Evolutionary conservation across 2,329 filamentous ascomycete species (phyloP), one percentile per base, ranked within the genome.

Genomic region (Exutisphaerella laricina): DNA sequence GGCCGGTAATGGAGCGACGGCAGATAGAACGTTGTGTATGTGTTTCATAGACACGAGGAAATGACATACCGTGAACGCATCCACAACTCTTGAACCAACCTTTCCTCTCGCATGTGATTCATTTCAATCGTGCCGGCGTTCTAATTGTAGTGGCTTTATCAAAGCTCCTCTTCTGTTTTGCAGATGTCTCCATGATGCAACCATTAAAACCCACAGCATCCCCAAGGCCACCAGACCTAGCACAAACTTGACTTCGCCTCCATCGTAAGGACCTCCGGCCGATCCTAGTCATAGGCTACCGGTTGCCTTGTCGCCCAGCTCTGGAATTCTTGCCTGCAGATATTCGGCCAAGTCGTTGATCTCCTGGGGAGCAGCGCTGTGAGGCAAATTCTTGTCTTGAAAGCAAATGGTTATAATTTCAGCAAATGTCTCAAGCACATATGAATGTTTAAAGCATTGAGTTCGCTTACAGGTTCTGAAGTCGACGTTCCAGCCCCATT

Each of bases 341-440:
- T 78, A 84, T 30, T 66, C 65, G 66, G 92, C 87, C 13, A 96
- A 71, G 55, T 94, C 85, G 49, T 92, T 78, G 41, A 96, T 79
- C 69, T 96, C 90, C 49, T 84, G 71, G 4, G 80, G 73, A 54
- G 81, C 82, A 2, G 88, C 88, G 4, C 81, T 84, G 63, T 97
- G 90, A 10, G 72, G 72, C 61, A 96, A 76, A 8, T 77, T 76
- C 45, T 82, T 86, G 64, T 94, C 95, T n/a, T n/a, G n/a, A n/a
- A n/a, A n/a, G n/a, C n/a, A n/a, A n/a, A n/a, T n/a, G n/a, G n/a
- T n/a, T n/a, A n/a, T n/a, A n/a, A n/a, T n/a, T n/a, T n/a, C n/a
- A n/a, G n/a, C n/a, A n/a, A n/a, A n/a, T n/a, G n/a, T n/a, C n/a
- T n/a, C n/a, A n/a, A n/a, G n/a, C n/a, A n/a, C n/a, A n/a, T n/a